Percentiles rank a stretch among this genome's conserved stretches.
Conservation (phyloP, 805 yeast species). For the Pichia insulana region DNA sequence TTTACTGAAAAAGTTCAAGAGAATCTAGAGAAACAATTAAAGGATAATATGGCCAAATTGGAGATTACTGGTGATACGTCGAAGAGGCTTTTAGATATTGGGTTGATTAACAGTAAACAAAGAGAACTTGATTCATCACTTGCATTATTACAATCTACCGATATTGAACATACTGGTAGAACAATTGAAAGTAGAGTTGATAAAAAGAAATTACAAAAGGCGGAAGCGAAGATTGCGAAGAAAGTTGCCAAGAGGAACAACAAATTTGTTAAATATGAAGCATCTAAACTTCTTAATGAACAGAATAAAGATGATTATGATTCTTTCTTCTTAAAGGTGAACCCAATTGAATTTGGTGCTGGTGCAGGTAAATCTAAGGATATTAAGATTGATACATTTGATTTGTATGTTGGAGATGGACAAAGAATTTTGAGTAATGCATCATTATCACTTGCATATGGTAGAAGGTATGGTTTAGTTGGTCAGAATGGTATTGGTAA, state of each 20-base stretch:
- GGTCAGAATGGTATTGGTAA: constrained; percentile 99
- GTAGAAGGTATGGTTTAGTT: constrained; percentile 93
- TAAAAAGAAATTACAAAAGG: constrained; percentile 92
- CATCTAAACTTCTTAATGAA: constrained; percentile 77
- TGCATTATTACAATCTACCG: constrained; percentile 71
- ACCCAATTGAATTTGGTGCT: constrained; percentile 84
- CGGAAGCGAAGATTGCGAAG: constrained; percentile 94
- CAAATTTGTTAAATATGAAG: constrained; percentile 81
- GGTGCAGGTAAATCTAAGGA: constrained; percentile 97
- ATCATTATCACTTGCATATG: constrained; percentile 76
- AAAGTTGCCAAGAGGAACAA: constrained; percentile 85
- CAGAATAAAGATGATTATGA: constrained; percentile 72
- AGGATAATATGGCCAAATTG: constrained; percentile 62
- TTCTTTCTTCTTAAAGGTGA: constrained; percentile 87
- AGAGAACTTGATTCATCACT: constrained; percentile 70
- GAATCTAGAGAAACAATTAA: constrained; percentile 42
- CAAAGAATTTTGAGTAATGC: constrained; percentile 87
- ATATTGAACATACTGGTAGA: constrained; percentile 87
- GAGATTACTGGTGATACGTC: constrained; percentile 82
- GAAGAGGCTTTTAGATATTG: constrained; percentile 72
- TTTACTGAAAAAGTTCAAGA: constrained; percentile 40
- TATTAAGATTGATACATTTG: constrained; percentile 86
- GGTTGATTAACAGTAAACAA: constrained; percentile 60
- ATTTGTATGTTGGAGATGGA: constrained; percentile 92
- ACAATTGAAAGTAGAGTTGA: constrained; percentile 91